phyloP scores from a whole-genome alignment of 352 stramenopile genomes.

The Plasmopara muralis region DNA sequence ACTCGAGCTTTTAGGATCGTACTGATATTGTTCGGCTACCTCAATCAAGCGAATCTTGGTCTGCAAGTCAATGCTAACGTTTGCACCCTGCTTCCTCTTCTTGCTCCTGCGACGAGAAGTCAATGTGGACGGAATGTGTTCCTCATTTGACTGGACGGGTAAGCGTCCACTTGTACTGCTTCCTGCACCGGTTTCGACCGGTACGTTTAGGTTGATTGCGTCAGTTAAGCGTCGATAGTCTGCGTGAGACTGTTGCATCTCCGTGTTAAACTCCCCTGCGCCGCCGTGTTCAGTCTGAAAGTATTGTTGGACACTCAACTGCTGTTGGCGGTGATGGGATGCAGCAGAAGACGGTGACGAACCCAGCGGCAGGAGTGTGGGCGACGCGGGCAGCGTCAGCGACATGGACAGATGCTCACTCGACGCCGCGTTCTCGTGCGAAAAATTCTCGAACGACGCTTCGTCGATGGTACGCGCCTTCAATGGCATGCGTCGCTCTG shows the following conservation, averaged over 20 bases:
- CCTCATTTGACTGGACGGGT: conserved; percentile 6
- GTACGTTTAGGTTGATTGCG: conserved; percentile 23
- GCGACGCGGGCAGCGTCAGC: conserved; percentile 39
- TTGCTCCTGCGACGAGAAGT: conserved; percentile 18
- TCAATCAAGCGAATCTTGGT: conserved; percentile 83
- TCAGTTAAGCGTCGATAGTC: conserved; percentile 41
- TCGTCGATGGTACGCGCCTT: conserved; percentile 2
- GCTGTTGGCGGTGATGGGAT: conserved; percentile 15
- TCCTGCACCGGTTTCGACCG: conserved; percentile 5
- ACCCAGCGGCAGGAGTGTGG: conserved; percentile 38
- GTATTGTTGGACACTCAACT: conserved; percentile 33
- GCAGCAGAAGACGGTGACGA: conserved; percentile 23
- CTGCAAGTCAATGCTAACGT: conserved; percentile 73
- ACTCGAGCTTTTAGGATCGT: conserved; percentile 52
- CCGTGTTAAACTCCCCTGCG: conserved; percentile 29
- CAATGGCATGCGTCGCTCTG: conserved; percentile 7
- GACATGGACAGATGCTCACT: conserved; percentile 21
- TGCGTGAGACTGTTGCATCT: conserved; percentile 43
- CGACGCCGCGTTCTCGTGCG: conserved; percentile 10
- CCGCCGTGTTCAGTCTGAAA: conserved; percentile 28
- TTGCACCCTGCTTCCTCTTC: conserved; percentile 55
- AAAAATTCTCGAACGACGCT: conserved; percentile 18
- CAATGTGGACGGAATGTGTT: conserved; percentile 3
- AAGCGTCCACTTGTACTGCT: conserved; percentile 8
- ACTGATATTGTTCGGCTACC: conserved; percentile 74